Base-by-base conservation (phyloP, 305 asterid species). In the Solanum hybrid region DNA sequence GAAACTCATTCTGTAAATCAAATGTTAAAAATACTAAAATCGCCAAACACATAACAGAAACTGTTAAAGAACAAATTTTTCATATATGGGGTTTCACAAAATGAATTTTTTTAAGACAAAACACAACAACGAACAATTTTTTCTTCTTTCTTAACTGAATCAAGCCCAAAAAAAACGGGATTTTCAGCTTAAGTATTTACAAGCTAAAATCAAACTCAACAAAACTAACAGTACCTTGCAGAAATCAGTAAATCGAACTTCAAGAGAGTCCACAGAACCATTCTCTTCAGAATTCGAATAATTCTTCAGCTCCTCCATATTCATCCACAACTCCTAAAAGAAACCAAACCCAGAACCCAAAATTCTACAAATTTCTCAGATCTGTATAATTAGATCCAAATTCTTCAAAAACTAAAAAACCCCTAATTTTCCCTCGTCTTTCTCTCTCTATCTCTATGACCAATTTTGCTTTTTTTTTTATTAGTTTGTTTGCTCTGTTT, bases 171-270 rank as follows among this genome's bases (percentile, higher is more conserved):
- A 56, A 34, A 78, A 85, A 9, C 37, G 19, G 85, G 6, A 81
- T 40, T 42, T 81, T 29, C 66, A 82, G 69, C 87, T 45, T 10
- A 81, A 42, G 5, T 19, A 82, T 51, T 27, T 82, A 17, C 17
- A 14, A 45, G n/a, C 69, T 81, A 34, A 27, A 27, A 82, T 42
- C 13, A 42, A 82, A 82, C 51, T 85, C 42, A n/a, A 45, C 10
- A 69, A 36, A 42, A 42, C n/a, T 15, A 29, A 66, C 3, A 22
- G 91, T 86, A 95, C 99, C 99, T 95, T 92, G 97, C 96, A 96
- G 87, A 96, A 96, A 89, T 92, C 88, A 56, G 91, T 82, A 88
- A 96, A 96, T 82, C 97, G 96, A 91, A 93, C 93, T 91, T 94
- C 96, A 91, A 95, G 89, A 76, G 56, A 86, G 78, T 64, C 87